Percentiles rank a stretch among this genome's conserved stretches.
These are phyloP conservation scores for Monilinia fructigena DNA, from an alignment of 2,329 filamentous ascomycete species.

Conservation along the genomic window DNA sequence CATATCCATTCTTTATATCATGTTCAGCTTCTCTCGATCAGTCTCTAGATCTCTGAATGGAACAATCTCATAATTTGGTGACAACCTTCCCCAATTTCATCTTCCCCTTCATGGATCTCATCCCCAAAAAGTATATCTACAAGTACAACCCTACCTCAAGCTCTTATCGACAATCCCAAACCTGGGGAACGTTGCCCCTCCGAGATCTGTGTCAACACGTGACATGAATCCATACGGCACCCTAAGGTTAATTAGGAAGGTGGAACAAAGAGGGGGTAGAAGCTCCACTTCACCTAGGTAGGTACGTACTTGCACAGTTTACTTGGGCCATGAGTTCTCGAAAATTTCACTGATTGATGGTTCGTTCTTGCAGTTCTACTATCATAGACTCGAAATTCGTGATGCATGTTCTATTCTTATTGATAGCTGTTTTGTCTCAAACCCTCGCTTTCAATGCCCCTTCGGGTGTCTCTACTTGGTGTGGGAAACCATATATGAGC, in stretches of 20 bases:
- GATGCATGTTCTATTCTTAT: background rate
- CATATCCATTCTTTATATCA: no score
- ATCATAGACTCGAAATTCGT: background rate
- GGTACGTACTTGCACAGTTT: background rate
- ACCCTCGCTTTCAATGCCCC: slow-evolving; percentile 31
- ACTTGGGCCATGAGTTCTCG: background rate
- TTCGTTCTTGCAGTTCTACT: background rate
- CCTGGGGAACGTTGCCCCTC: background rate
- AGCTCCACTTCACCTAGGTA: background rate
- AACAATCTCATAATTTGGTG: background rate
- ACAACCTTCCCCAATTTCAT: background rate
- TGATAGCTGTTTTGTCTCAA: background rate
- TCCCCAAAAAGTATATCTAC: no score
- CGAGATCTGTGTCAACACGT: background rate
- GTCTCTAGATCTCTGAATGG: background rate
- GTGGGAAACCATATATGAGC: slow-evolving; percentile 48
- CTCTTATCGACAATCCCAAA: no score
- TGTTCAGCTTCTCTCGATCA: background rate
- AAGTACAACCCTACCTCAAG: no score
- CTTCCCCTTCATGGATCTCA: slow-evolving; percentile 19
- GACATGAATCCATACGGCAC: background rate
- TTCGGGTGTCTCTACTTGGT: slow-evolving; percentile 35
- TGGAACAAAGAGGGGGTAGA: slow-evolving; percentile 18
- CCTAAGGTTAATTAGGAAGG: slow-evolving; percentile 1
- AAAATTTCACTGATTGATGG: no score